Base-by-base conservation (phyloP, 2,329 filamentous ascomycete genomes). In the Colletotrichum musae region DNA sequence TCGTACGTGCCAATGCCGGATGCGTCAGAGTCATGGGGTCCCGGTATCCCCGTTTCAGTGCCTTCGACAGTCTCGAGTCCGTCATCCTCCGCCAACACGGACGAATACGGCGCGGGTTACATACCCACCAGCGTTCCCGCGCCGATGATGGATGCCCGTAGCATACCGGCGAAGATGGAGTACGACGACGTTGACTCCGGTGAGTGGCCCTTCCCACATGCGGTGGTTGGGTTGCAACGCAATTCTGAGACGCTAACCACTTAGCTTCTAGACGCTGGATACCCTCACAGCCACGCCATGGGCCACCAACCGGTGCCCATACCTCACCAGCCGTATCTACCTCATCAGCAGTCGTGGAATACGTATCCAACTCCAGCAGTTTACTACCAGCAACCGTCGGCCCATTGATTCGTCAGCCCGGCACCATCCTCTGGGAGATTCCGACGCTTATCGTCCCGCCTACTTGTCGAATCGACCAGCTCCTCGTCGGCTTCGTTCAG, bases 21-120 rank as follows among this genome's bases (percentile, higher is more conserved):
- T 75, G 80, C 80, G 58, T 81, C 81, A 70, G 85, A 86, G 70
- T 77, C 81, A 26, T 87, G 85, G 85, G 78, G 83, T 13, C 76
- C 81, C 52, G 78, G 80, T 15, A 78, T 86, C 7, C 78, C 83
- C 26, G 81, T 81, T 60, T 80, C 83, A 45, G 77, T 86, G 21
- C 78, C 84, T 16, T 86, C 85, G 57, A 85, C 81, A 58, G 85
- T 85, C 12, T 86, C 86, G 21, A 88, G 85, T 74, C 86, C 86
- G 18, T 82, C 84, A 3, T 87, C 86, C 2, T 86, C 85, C 2
- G 81, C 79, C 52, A 80, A 79, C 59, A 79, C 81, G 57, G 84
- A 87, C 58, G 85, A 88, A 58, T 86, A 85, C 74, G 80, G 77
- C 68, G 76, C 69, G 54, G 77, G 79, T 70, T 87, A 86, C 74